Evolutionary conservation across 108 stramenopile genomes (phyloP), one percentile per base, ranked within the genome.

Genomic region (Pelagomonas calceolata): DNA sequence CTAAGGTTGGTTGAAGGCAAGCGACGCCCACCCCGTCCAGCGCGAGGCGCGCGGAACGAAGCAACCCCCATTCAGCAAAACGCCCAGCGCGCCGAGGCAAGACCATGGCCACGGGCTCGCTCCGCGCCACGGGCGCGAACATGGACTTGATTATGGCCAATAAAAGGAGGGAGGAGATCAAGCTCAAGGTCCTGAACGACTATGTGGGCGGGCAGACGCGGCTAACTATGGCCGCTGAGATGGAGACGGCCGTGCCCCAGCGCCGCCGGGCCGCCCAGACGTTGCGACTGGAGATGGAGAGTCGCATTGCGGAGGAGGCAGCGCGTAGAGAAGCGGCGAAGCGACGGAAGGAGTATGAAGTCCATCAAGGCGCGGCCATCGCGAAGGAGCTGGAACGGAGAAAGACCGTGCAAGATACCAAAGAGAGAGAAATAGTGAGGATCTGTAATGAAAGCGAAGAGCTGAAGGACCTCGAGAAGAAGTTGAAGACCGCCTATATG

Each of bases 361-460:
- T 43, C 9, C 39, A 43, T 12, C 39, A 43, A 12, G 5, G 69
- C 51, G 67, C 67, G 66, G 82, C 83, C 64, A 66, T 87, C 63
- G 79, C 84, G 31, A 68, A 44, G 36, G 81, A 86, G 67, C 64
- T 85, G 64, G 78, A 78, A 18, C 79, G 68, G 68, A 72, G 82
- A 45, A 79, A 81, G 66, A 76, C 77, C 15, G 85, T 84, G 63
- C 70, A 78, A 34, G 82, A 85, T n/a, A 72, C 76, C 51, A 67
- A 68, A 32, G 85, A 85, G 69, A 72, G 84, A 32, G 87, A 88
- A 72, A 79, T 88, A 30, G 84, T 83, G 77, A 76, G 83, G 34
- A 88, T 88, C 51, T 85, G 85, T 64, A 81, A 84, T 21, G 72
- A 81, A n/a, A 78, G 82, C 67, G 84, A 82, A 71, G 87, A 88